Base-by-base conservation (phyloP, 805 yeast genomes). In the Metschnikowia noctiluminum region DNA sequence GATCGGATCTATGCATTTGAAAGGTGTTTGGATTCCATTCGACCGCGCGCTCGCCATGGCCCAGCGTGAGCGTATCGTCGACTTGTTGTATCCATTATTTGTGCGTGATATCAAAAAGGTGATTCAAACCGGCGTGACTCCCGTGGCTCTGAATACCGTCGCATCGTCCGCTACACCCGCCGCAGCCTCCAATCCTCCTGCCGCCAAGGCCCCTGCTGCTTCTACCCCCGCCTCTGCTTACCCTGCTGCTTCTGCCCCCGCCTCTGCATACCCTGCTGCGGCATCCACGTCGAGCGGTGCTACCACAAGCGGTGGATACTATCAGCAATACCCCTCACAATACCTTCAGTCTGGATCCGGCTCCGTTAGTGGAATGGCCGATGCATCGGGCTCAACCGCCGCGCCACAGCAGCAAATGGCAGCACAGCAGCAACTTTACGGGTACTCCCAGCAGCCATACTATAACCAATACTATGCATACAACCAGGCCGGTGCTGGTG, bases 11-110 rank as follows among this genome's bases (percentile, higher is more conserved):
- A 87, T 87, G 91, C 91, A 87, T 65, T 71, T 87, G 58, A 87
- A 87, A 69, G 96, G 96, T 35, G 95, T 87, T 41, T 87, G 96
- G 96, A 86, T 87, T 50, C 95, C 96, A 1, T 86, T 85, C 62
- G 92, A 87, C 53, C 73, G 94, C 43, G 96, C 95, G 1, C 71
- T 82, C 41, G 85, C 85, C 32, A 84, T 87, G 81, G 95, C 96
- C 14, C 85, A 85, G 65, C 74, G 84, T 53, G 94, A 87, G 63
- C 86, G 88, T 37, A 85, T 63, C 28, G 67, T 63, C 32, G 67
- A 63, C 52, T 54, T 62, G 57, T 59, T 63, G 58, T 63, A 63
- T 45, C 67, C 67, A 9, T 56, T 63, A 50, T 63, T 63, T 48
- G 90, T 86, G 35, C 76, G 85, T 46, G 92, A 87, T 63, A 85